Percentiles rank a stretch among this genome's conserved stretches.
These are phyloP conservation scores for Aspergillus haitiensis DNA, from an alignment of 495 filamentous ascomycete species.

Conservation along the genomic window DNA sequence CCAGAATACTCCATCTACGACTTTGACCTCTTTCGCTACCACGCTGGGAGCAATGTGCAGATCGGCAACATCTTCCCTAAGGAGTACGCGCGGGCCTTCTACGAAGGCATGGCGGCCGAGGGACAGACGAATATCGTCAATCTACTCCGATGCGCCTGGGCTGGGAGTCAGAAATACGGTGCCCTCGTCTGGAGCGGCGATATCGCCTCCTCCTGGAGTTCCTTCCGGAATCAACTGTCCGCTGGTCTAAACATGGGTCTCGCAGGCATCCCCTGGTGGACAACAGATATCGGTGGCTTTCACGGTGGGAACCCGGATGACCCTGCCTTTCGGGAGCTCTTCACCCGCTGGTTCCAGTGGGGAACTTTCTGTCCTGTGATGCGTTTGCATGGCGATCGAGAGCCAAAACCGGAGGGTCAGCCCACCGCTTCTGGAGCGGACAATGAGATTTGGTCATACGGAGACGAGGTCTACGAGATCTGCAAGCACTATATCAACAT, in stretches of 20 bases:
- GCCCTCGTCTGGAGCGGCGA: conserved; percentile 61
- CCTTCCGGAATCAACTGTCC: conserved; percentile 55
- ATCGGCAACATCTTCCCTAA: conserved; percentile 58
- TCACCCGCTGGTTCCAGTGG: conserved; percentile 64
- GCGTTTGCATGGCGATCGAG: conserved; percentile 59
- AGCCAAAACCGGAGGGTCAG: conserved; percentile 46
- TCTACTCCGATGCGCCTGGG: conserved; percentile 59
- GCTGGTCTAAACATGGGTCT: conserved; percentile 60
- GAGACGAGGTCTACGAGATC: conserved; percentile 54
- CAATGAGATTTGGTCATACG: conserved; percentile 63
- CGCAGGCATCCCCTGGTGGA: conserved; percentile 60
- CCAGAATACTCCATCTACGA: conserved; percentile 60
- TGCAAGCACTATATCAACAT: conserved; percentile 55
- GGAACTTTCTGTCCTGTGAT: conserved; percentile 61
- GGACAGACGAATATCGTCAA: conserved; percentile 56
- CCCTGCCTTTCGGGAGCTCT: conserved; percentile 55
- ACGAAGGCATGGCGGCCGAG: conserved; percentile 52
- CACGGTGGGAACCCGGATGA: conserved; percentile 56
- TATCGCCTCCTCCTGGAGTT: conserved; percentile 56
- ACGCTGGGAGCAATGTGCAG: conserved; percentile 49
- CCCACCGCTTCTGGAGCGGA: conserved; percentile 44
- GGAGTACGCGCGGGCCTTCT: conserved; percentile 56
- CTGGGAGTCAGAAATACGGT: conserved; percentile 59
- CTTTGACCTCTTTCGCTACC: conserved; percentile 60
- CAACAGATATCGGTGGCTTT: conserved; percentile 61